Evolutionary conservation across 139 green algal genomes (phyloP).

Genomic region (Picochlorum sp.): DNA sequence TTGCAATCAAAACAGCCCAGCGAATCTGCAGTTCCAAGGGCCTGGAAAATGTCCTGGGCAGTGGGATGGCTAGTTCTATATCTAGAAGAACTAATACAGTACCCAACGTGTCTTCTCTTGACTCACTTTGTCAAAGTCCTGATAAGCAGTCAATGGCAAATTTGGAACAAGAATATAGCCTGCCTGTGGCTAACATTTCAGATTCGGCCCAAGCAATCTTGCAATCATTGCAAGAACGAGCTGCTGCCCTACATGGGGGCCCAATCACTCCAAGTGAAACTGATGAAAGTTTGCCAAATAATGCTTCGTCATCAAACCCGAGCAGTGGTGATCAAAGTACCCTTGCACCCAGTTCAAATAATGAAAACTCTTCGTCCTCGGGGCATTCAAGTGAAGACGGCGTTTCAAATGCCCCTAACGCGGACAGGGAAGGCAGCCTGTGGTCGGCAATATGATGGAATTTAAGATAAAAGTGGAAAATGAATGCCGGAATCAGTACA

Average conservation of each 20-base stretch:
- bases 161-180: not conserved
- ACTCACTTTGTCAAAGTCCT: too few species aligned
- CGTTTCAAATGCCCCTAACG: not conserved
- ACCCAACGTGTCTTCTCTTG: too few species aligned
- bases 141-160: too few species aligned
- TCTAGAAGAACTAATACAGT: too few species aligned
- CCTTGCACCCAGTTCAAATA: not conserved
- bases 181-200: not conserved
- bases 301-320: too few species aligned
- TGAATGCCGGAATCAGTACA: too few species aligned
- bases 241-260: not conserved
- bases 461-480: too few species aligned
- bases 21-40: constrained; percentile 20
- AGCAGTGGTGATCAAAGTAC: not conserved
- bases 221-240: not conserved
- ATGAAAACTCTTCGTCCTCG: not conserved
- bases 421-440: too few species aligned
- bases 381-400: not conserved
- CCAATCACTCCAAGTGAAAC: not conserved
- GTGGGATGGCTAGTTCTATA: too few species aligned
- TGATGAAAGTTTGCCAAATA: not conserved
- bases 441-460: too few species aligned
- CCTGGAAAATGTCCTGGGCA: too few species aligned
- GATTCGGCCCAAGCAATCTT: not conserved
- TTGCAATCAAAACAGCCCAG: constrained; percentile 66